Percentiles rank a stretch among this genome's conserved stretches.
phyloP scores from a whole-genome alignment of 805 yeast genomes.

The Yamadazyma olivae region DNA sequence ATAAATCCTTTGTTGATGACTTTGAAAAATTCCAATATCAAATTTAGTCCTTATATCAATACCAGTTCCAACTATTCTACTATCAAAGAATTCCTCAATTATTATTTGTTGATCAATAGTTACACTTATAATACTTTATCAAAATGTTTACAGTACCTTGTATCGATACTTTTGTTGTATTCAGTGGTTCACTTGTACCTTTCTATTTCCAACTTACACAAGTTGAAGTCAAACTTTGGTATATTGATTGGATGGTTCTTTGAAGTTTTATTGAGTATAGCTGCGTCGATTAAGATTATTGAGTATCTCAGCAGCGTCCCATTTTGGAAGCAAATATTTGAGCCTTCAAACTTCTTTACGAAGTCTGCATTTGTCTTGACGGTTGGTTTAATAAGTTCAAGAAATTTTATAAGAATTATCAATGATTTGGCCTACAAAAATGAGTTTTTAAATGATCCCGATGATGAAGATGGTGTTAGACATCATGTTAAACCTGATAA shows the following conservation, averaged over 20 bases:
- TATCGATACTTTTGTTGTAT: slow-evolving; percentile 1
- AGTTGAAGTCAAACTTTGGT: slow-evolving; percentile 33
- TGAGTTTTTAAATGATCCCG: slow-evolving; percentile 12
- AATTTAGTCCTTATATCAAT: neutral
- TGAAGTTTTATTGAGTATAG: slow-evolving; percentile 20
- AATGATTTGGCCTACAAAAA: slow-evolving; percentile 25
- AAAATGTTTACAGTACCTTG: neutral
- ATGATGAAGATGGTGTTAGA: slow-evolving; percentile 15
- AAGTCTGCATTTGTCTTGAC: slow-evolving; percentile 19
- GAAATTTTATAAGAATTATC: slow-evolving; percentile 25
- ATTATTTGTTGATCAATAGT: slow-evolving; percentile 6
- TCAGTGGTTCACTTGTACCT: slow-evolving; percentile 22
- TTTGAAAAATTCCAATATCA: neutral
- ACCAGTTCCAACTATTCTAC: neutral
- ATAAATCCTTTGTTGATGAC: neutral
- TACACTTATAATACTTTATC: neutral
- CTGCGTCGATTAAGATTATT: slow-evolving; percentile 27
- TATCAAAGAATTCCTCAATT: slow-evolving; percentile 3
- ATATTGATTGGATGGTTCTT: slow-evolving; percentile 35
- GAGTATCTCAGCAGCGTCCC: slow-evolving; percentile 13
- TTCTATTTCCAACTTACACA: slow-evolving; percentile 31
- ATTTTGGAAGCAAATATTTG: slow-evolving; percentile 25
- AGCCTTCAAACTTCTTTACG: slow-evolving; percentile 24
- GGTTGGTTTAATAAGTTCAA: slow-evolving; percentile 27
- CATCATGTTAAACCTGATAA: neutral